phyloP scores from a whole-genome alignment of 2,329 filamentous ascomycete species.

The Aspergillus melleus region DNA sequence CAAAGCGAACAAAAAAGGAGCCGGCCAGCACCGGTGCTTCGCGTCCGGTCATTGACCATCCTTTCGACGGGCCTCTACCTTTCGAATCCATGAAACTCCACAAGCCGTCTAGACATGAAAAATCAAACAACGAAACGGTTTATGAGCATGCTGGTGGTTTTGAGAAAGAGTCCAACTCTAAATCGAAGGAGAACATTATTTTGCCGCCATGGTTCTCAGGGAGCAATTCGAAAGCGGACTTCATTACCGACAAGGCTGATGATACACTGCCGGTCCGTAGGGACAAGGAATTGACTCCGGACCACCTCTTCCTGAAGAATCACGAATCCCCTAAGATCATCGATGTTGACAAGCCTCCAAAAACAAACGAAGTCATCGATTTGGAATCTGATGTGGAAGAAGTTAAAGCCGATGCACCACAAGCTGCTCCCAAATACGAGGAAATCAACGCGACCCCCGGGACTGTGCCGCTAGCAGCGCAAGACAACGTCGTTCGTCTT shows the following conservation, averaged over 20 bases:
- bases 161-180: slow-evolving; percentile 49
- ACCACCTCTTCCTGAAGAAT: slow-evolving; percentile 30
- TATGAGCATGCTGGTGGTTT: slow-evolving; percentile 64
- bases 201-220: slow-evolving; percentile 51
- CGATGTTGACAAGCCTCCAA: slow-evolving; percentile 37
- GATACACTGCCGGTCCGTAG: slow-evolving; percentile 25
- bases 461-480: not conserved
- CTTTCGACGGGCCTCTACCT: slow-evolving; percentile 78
- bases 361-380: slow-evolving; percentile 32
- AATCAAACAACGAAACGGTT: slow-evolving; percentile 52
- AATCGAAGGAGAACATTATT: slow-evolving; percentile 31
- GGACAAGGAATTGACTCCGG: slow-evolving; percentile 18
- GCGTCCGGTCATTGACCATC: slow-evolving; percentile 51
- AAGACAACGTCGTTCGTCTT: not conserved
- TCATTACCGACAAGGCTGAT: slow-evolving; percentile 29
- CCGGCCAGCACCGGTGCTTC: slow-evolving; percentile 39
- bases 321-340: slow-evolving; percentile 40
- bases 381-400: slow-evolving; percentile 26
- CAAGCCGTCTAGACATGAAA: slow-evolving; percentile 51
- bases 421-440: not conserved
- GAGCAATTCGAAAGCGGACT: slow-evolving; percentile 32
- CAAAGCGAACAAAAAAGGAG: slow-evolving; percentile 60
- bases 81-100: slow-evolving; percentile 80
- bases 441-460: not conserved
- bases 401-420: not conserved